Evolutionary conservation across 139 green algal species (phyloP).

Genomic region (Cymbomonas tetramitiformis): DNA sequence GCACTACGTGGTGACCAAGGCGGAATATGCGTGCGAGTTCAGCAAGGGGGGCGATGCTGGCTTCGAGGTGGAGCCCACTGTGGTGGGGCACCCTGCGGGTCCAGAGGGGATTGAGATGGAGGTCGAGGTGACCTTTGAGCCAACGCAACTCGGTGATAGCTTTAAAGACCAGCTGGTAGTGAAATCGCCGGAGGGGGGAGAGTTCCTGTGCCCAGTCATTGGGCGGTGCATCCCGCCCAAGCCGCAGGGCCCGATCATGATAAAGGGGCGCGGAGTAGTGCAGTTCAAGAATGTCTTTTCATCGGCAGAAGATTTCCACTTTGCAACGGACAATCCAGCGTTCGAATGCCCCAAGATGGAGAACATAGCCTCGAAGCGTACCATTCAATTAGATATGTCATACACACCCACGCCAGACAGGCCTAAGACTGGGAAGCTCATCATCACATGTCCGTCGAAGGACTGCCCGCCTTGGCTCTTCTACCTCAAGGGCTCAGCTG

Average conservation of each 20-base stretch:
- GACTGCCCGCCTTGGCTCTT: conserved; percentile 50
- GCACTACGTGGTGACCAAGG: conserved; percentile 52
- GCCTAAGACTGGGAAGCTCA: conserved; percentile 46
- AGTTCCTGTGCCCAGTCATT: conserved; percentile 49
- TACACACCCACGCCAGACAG: conserved; percentile 34
- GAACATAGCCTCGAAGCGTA: conserved; percentile 48
- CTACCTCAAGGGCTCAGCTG: conserved; percentile 43
- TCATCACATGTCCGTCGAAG: conserved; percentile 41
- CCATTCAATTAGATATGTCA: conserved; percentile 34
- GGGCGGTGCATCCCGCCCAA: conserved; percentile 51
- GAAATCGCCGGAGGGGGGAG: conserved; percentile 27
- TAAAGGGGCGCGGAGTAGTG: conserved; percentile 12
- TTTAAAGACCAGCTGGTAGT: conserved; percentile 45
- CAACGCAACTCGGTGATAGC: conserved; percentile 41
- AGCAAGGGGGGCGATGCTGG: not conserved
- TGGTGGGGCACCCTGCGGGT: conserved; percentile 21
- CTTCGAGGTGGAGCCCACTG: conserved; percentile 28
- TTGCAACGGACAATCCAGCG: conserved; percentile 52
- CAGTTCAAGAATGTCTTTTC: conserved; percentile 54
- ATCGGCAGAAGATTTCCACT: conserved; percentile 43
- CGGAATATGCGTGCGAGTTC: conserved; percentile 51
- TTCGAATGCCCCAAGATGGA: conserved; percentile 45
- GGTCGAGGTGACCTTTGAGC: conserved; percentile 56
- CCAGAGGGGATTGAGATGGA: conserved; percentile 37
- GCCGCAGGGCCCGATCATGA: conserved; percentile 46